Percentiles rank a stretch among this genome's conserved stretches.
phyloP scores from a whole-genome alignment of 768 basidiomycete genomes.

The Kondoa malvinella region DNA sequence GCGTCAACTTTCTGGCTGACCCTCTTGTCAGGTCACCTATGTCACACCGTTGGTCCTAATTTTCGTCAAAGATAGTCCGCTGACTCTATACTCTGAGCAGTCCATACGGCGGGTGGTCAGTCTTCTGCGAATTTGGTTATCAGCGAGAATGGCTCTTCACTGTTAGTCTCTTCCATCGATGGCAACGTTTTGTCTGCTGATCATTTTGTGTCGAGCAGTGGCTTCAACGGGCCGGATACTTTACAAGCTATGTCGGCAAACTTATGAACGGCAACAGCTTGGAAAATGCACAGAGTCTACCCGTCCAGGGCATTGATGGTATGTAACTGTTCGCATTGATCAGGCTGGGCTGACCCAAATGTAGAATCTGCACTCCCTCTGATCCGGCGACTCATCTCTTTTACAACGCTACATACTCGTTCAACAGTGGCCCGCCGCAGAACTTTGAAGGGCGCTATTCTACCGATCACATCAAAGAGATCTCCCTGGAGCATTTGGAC shows the following conservation, averaged over 20 bases:
- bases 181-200: too few relatives aligned
- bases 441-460: constrained; percentile 9
- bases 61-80: too few relatives aligned
- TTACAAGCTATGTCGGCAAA: background rate
- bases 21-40: too few relatives aligned
- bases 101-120: background rate
- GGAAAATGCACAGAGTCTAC: background rate
- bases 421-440: background rate
- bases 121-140: background rate
- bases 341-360: too few relatives aligned
- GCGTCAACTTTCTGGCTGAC: too few relatives aligned
- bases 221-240: too few relatives aligned
- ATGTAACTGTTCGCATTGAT: background rate
- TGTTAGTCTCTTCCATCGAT: too few relatives aligned
- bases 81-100: too few relatives aligned
- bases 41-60: too few relatives aligned
- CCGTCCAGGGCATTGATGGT: background rate
- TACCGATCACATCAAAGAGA: constrained; percentile 19
- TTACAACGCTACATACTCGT: background rate
- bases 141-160: background rate
- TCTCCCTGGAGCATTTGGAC: constrained; percentile 12
- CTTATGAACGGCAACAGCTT: background rate
- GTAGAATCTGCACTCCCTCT: background rate
- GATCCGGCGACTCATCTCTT: background rate
- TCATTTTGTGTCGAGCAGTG: too few relatives aligned